Conservation (phyloP, 1,284 basidiomycete species). For the Albatrellus sp. region DNA sequence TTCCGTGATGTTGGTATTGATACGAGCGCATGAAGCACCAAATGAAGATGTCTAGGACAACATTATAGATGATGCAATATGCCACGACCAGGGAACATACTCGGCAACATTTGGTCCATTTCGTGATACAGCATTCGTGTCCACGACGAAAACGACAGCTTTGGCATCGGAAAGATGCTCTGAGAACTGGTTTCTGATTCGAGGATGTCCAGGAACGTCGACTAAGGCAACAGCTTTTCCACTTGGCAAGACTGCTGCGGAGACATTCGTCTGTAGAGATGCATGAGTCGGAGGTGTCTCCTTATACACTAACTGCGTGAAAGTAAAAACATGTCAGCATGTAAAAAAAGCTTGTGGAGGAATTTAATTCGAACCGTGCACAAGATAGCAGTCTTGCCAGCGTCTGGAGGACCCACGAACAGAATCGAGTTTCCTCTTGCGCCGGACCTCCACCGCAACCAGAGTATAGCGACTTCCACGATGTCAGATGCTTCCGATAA, state of each 20-base stretch:
- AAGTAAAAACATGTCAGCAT: not conserved
- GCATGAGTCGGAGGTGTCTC: constrained; percentile 55
- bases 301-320: constrained; percentile 44
- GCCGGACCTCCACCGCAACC: constrained; percentile 30
- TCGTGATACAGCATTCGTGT: constrained; percentile 61
- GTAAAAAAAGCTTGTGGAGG: constrained; percentile 1
- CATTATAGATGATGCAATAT: not conserved
- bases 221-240: constrained; percentile 37
- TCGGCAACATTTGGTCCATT: constrained; percentile 64
- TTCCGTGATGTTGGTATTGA: constrained; percentile 57
- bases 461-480: constrained; percentile 21
- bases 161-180: constrained; percentile 50
- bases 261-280: constrained; percentile 60
- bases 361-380: constrained; percentile 28
- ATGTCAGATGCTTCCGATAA: not conserved
- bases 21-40: constrained; percentile 52
- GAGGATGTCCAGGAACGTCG: constrained; percentile 70
- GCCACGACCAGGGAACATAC: constrained; percentile 29
- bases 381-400: constrained; percentile 65
- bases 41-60: constrained; percentile 50
- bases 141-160: constrained; percentile 62
- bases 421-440: constrained; percentile 45
- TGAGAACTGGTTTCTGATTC: constrained; percentile 57
- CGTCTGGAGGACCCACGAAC: constrained; percentile 56
- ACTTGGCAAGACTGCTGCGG: constrained; percentile 28